These are phyloP conservation scores for Pythium apleroticum DNA, from an alignment of 352 stramenopile species.

Conservation along the genomic window DNA sequence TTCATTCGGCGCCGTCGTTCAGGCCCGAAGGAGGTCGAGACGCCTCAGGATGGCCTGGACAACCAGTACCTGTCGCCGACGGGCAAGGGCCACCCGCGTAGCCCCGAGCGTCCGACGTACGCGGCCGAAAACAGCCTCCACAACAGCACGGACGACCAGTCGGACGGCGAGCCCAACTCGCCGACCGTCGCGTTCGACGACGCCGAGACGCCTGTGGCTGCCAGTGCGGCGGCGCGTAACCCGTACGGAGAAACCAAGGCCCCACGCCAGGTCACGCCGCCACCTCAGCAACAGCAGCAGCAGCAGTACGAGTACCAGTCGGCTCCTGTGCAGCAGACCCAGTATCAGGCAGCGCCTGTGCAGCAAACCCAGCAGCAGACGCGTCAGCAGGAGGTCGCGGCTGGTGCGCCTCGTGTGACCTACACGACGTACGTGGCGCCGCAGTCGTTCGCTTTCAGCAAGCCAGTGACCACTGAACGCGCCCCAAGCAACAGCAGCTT, in stretches of 20 bases:
- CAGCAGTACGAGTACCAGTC: slow-evolving; percentile 2
- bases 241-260: slow-evolving; percentile 7
- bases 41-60: slow-evolving; percentile 41
- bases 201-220: slow-evolving; percentile 14
- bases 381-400: not conserved
- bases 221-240: slow-evolving; percentile 5
- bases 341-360: slow-evolving; percentile 8
- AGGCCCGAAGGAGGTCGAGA: slow-evolving; percentile 30
- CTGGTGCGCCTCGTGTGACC: slow-evolving; percentile 6
- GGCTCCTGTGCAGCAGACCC: not conserved
- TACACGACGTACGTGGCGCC: slow-evolving; percentile 16
- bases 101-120: slow-evolving; percentile 35
- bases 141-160: slow-evolving; percentile 31
- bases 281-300: slow-evolving; percentile 5
- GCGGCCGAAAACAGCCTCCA: slow-evolving; percentile 30
- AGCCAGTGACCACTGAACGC: slow-evolving; percentile 16
- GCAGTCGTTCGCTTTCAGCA: slow-evolving; percentile 26
- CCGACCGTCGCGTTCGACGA: slow-evolving; percentile 22
- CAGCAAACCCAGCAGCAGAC: slow-evolving; percentile 9
- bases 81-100: slow-evolving; percentile 13
- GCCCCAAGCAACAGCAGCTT: slow-evolving; percentile 13
- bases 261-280: not conserved
- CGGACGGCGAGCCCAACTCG: slow-evolving; percentile 22
- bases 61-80: slow-evolving; percentile 62
- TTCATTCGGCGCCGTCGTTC: slow-evolving; percentile 58